These are phyloP conservation scores for Inga leiocalycina DNA, from an alignment of 306 rosid species.

Conservation along the genomic window DNA sequence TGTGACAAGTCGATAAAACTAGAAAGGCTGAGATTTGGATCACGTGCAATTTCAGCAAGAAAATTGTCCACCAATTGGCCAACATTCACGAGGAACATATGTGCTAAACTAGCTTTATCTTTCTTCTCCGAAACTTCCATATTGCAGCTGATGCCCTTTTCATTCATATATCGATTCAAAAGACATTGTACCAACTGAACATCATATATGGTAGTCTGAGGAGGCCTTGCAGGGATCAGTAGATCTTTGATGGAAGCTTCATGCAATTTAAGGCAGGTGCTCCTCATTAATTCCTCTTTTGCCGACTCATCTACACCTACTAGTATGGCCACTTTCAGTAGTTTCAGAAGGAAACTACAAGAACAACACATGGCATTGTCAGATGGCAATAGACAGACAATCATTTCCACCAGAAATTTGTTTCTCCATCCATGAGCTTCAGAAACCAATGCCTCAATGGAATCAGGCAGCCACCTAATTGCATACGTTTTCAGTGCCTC, in stretches of 20 bases:
- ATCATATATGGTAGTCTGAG: slow-evolving; percentile 64
- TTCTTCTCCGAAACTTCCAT: slow-evolving; percentile 47
- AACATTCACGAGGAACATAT: slow-evolving; percentile 62
- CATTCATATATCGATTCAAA: slow-evolving; percentile 56
- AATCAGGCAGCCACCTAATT: slow-evolving; percentile 88
- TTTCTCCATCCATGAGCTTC: slow-evolving; percentile 71
- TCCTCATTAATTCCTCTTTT: slow-evolving; percentile 63
- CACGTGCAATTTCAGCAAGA: slow-evolving; percentile 73
- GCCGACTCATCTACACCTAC: slow-evolving; percentile 72
- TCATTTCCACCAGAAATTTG: slow-evolving; percentile 83
- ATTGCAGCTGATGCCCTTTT: slow-evolving; percentile 40
- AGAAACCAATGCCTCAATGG: slow-evolving; percentile 81
- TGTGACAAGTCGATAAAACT: slow-evolving; percentile 66
- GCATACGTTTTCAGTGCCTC: slow-evolving; percentile 90
- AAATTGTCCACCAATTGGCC: slow-evolving; percentile 78
- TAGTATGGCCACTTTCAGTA: slow-evolving; percentile 80
- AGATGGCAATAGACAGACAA: slow-evolving; percentile 77
- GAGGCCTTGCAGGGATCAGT: slow-evolving; percentile 76
- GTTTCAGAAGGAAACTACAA: slow-evolving; percentile 82
- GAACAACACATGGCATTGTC: slow-evolving; percentile 71
- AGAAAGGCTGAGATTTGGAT: slow-evolving; percentile 61
- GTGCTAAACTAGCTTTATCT: slow-evolving; percentile 55
- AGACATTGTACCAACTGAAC: slow-evolving; percentile 69
- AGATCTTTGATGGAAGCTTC: slow-evolving; percentile 81
- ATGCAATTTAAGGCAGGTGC: slow-evolving; percentile 66